These are phyloP conservation scores for Fusarium sp. DNA, from an alignment of 2,329 filamentous ascomycete genomes.

Conservation along the genomic window DNA sequence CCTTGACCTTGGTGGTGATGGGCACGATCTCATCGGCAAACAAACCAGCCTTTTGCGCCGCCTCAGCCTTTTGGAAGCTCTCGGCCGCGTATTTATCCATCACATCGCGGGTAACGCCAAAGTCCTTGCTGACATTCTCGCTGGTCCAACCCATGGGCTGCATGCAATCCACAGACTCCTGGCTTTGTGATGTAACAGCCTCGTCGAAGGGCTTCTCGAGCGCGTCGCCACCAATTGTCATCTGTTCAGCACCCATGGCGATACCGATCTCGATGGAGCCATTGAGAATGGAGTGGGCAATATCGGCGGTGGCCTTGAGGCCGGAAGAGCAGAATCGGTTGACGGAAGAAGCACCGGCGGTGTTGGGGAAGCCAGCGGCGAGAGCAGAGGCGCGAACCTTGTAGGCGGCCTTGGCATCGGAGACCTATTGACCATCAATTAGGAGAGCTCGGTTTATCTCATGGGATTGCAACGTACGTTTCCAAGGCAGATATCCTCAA, in stretches of 20 bases:
- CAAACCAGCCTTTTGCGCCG: conserved; percentile 88
- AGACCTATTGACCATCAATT: conserved; percentile 67
- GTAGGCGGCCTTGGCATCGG: conserved; percentile 87
- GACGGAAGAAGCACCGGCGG: conserved; percentile 80
- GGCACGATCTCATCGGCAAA: conserved; percentile 96
- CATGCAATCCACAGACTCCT: conserved; percentile 87
- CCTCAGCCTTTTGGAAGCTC: conserved; percentile 88
- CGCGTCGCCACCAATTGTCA: conserved; percentile 79
- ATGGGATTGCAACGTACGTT: conserved; percentile 69
- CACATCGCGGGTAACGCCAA: conserved; percentile 80
- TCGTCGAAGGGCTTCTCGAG: conserved; percentile 81
- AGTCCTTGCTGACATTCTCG: conserved; percentile 94
- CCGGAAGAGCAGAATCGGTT: conserved; percentile 99
- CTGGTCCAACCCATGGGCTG: conserved; percentile 98
- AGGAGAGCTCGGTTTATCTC: not conserved
- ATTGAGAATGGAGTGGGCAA: conserved; percentile 84
- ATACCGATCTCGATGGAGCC: conserved; percentile 90
- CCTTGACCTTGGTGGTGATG: conserved; percentile 84
- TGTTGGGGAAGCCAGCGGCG: conserved; percentile 94
- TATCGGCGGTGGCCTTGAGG: conserved; percentile 93
- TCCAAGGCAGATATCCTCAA: conserved; percentile 92
- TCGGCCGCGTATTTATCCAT: conserved; percentile 91
- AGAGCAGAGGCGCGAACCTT: conserved; percentile 89
- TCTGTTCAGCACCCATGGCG: conserved; percentile 88
- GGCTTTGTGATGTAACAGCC: conserved; percentile 75